Evolutionary conservation across 2,329 filamentous ascomycete genomes (phyloP), one percentile per base, ranked within the genome.

Genomic region (Diaporthe sp.): DNA sequence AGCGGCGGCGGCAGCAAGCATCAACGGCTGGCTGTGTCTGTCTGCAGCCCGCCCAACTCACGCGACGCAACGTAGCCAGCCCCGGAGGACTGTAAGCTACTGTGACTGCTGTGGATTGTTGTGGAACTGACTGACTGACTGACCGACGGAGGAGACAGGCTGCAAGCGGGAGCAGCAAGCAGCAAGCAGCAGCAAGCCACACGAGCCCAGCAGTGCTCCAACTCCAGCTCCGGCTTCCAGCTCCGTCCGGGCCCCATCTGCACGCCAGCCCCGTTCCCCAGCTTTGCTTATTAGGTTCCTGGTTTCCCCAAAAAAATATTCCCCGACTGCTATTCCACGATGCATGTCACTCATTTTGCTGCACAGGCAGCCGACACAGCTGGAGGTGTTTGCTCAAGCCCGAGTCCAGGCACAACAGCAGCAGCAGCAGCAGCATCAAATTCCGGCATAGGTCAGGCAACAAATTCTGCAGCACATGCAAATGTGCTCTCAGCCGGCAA

Each of bases 271-370:
- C 37, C 37, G 31, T 75, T 71, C 75, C 60, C 75, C 68, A 53
- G 71, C 44, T 67, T 42, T 73, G 71, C 34, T 75, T 75, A 62
- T 62, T 62, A 46, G 53, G 58, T 22, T 51, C 74, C 57, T 55
- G 57, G 28, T 39, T 53, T 34, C 71, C 71, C 46, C 61, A 46
- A 46, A 39, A 39, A 65, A 70, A 28, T 12, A 46, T 44, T 49
- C 46, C 65, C 65, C 65, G 65, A 70, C 65, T 55, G 65, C 65
- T 39, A 70, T 55, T 55, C 49, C 65, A 75, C 25, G 42, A 76
- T 76, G 75, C 75, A 71, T 70, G 75, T 75, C 73, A 49, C 73
- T 51, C 60, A 76, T 37, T 58, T 76, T 28, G 74, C 65, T 57
- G 51, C 73, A 39, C 75, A 75, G 73, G 73, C 75, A 51, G 61